phyloP scores from a whole-genome alignment of 75 land plant genomes.

The Isoetes taiwanensis region DNA sequence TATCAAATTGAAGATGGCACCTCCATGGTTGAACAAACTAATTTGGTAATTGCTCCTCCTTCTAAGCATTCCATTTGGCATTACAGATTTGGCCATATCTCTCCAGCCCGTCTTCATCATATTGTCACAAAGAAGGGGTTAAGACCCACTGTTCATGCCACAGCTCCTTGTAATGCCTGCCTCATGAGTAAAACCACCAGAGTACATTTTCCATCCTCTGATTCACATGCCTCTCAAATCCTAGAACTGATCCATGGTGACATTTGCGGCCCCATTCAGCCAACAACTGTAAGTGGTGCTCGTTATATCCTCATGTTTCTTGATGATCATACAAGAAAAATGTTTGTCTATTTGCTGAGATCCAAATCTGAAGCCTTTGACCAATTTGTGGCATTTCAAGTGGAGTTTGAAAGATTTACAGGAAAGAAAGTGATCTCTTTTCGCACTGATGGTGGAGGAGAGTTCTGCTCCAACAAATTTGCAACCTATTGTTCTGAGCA shows the following conservation, averaged over 20 bases:
- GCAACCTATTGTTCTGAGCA: background rate
- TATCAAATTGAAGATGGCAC: too few relatives aligned
- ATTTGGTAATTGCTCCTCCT: too few relatives aligned
- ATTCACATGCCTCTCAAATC: background rate
- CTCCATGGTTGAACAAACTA: too few relatives aligned
- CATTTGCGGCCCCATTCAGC: constrained; percentile 11
- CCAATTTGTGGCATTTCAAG: constrained; percentile 10
- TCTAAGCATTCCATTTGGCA: too few relatives aligned
- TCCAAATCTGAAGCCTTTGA: constrained; percentile 15
- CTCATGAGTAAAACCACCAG: too few relatives aligned
- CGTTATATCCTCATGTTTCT: constrained; percentile 9
- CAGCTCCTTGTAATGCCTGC: too few relatives aligned
- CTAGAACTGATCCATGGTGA: constrained; percentile 13
- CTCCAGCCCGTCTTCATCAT: too few relatives aligned
- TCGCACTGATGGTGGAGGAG: constrained; percentile 17
- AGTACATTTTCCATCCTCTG: too few relatives aligned
- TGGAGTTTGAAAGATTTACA: constrained; percentile 13
- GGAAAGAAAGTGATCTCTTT: constrained; percentile 11
- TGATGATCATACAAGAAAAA: constrained; percentile 14
- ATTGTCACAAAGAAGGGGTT: too few relatives aligned
- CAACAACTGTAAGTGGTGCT: background rate
- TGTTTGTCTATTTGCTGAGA: constrained; percentile 20
- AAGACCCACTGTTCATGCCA: too few relatives aligned
- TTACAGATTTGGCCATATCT: too few relatives aligned
- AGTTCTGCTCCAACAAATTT: constrained; percentile 19